Percentiles rank a stretch among this genome's conserved stretches.
Evolutionary conservation across 257 asterid species (phyloP).

Genomic region (Solanum ahanhuiri): DNA sequence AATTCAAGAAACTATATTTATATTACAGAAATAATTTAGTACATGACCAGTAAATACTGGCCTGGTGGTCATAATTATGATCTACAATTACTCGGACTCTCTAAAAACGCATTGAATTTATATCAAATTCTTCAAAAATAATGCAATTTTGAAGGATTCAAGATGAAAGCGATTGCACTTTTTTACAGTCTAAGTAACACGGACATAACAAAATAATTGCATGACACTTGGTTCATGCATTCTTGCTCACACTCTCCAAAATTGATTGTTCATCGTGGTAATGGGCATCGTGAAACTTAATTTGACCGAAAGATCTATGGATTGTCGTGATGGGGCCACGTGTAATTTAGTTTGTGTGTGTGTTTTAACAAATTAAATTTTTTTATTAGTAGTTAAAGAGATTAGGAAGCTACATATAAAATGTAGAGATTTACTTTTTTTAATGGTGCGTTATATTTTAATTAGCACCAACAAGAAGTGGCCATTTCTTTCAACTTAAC

Average conservation of each 20-base stretch:
- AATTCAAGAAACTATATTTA: background rate
- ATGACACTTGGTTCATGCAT: too few species aligned
- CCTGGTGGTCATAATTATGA: background rate
- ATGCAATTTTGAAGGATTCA: too few species aligned
- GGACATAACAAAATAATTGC: too few species aligned
- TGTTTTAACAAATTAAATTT: background rate
- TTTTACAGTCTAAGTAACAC: too few species aligned
- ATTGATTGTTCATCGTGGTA: background rate
- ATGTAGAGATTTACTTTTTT: too few species aligned
- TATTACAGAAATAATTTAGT: background rate
- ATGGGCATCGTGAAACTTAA: background rate
- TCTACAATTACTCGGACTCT: background rate
- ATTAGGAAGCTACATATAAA: background rate
- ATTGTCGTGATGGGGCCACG: background rate
- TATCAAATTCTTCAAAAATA: background rate
- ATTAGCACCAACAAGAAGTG: background rate
- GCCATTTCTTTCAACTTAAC: background rate
- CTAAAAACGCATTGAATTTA: fast-evolving
- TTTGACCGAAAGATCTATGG: background rate
- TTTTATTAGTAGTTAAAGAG: background rate
- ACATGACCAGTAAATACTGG: background rate
- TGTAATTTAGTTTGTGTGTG: background rate
- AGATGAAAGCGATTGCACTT: too few species aligned
- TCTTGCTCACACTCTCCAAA: background rate
- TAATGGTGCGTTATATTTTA: background rate